phyloP scores from a whole-genome alignment of 2,329 filamentous ascomycete genomes.

The Aspergillus sp. region DNA sequence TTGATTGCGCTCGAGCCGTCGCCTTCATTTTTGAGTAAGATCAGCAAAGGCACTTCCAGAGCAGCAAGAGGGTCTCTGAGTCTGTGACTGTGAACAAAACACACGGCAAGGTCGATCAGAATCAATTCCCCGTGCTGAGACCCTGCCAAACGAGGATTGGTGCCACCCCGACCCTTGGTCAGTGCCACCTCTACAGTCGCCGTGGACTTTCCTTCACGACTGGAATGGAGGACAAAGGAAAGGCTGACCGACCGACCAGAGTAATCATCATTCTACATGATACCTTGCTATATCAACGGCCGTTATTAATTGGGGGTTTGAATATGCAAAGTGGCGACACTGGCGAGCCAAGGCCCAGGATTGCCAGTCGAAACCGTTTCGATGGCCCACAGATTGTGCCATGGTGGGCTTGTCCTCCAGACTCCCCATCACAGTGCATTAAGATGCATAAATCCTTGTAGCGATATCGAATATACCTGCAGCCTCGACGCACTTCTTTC shows the following conservation, averaged over 20 bases:
- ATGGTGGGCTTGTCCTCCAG: slow-evolving; percentile 10
- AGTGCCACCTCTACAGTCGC: slow-evolving; percentile 7
- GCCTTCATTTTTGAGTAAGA: slow-evolving; percentile 6
- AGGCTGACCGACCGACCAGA: neutral
- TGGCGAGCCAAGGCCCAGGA: neutral
- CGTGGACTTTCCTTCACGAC: slow-evolving; percentile 1
- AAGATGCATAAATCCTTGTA: neutral
- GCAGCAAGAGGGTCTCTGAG: neutral
- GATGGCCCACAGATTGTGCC: slow-evolving; percentile 16
- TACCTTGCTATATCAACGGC: slow-evolving; percentile 2
- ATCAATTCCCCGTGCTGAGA: slow-evolving; percentile 10
- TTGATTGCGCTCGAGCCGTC: slow-evolving; percentile 9
- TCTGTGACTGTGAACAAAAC: neutral
- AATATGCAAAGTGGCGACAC: neutral
- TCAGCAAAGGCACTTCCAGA: slow-evolving; percentile 3
- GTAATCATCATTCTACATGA: slow-evolving; percentile 3
- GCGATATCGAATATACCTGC: slow-evolving; percentile 8
- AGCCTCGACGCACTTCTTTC: neutral
- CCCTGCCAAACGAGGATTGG: slow-evolving; percentile 4
- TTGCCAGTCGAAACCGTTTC: slow-evolving; percentile 18
- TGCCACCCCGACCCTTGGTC: slow-evolving; percentile 1
- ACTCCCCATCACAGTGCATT: slow-evolving; percentile 7
- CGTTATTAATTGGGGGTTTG: neutral
- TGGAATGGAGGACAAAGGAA: neutral
- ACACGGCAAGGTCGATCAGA: slow-evolving; percentile 13